phyloP scores from a whole-genome alignment of 1,139 yeast species.

The Blastobotrys malaysiensis region DNA sequence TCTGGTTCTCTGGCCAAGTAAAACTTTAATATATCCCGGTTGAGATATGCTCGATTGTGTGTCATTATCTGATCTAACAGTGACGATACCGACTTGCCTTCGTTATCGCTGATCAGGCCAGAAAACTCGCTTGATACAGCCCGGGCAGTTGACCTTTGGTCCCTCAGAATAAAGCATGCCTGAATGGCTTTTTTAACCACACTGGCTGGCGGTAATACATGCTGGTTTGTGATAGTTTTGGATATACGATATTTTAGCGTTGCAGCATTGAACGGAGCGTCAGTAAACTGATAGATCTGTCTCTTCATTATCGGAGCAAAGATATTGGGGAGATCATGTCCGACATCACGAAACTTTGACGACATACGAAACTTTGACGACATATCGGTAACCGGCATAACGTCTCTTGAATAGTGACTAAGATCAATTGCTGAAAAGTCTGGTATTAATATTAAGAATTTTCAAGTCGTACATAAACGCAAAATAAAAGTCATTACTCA shows the following conservation, averaged over 20 bases:
- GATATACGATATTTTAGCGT: not conserved
- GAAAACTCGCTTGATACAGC: not conserved
- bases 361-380: no score
- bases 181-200: not conserved
- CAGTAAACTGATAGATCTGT: not conserved
- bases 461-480: not conserved
- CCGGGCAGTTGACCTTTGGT: not conserved
- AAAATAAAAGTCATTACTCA: constrained; percentile 3
- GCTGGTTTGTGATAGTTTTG: not conserved
- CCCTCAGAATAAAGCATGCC: not conserved
- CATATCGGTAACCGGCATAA: no score
- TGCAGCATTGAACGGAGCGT: not conserved
- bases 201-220: not conserved
- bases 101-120: not conserved
- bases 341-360: no score
- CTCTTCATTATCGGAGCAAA: not conserved
- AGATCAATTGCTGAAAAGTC: no score
- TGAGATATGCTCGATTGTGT: not conserved
- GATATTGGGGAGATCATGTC: not conserved
- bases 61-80: not conserved
- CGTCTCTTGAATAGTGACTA: no score
- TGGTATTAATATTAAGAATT: not conserved
- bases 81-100: not conserved
- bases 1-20: not conserved
- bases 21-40: not conserved